Conservation (phyloP, 2,329 filamentous ascomycete species). For the Stachybotrys chlorohalonatus region DNA sequence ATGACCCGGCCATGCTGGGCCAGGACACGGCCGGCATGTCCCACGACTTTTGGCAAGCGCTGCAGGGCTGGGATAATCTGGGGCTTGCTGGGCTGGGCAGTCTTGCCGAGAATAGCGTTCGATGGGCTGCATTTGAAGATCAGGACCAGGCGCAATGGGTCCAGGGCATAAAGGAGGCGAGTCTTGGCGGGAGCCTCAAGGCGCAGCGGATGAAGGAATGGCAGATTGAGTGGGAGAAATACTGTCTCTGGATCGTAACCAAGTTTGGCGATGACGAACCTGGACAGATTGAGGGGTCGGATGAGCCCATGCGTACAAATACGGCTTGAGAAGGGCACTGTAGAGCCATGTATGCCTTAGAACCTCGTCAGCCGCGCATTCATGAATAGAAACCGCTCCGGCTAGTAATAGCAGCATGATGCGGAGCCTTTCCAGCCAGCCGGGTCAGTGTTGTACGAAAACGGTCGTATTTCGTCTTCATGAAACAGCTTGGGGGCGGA, state of each 20-base stretch:
- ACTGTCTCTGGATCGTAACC: slow-evolving; percentile 80
- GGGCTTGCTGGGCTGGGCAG: slow-evolving; percentile 79
- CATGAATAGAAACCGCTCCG: neutral
- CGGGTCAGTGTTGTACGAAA: too few species aligned
- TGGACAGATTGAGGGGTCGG: slow-evolving; percentile 8
- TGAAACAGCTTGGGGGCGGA: too few species aligned
- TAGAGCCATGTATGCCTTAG: neutral
- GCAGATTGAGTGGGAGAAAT: slow-evolving; percentile 76
- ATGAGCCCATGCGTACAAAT: neutral
- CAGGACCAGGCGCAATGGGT: slow-evolving; percentile 62
- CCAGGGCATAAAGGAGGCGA: slow-evolving; percentile 63
- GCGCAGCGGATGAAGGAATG: slow-evolving; percentile 68
- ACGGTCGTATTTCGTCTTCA: too few species aligned
- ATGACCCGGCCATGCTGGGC: slow-evolving; percentile 82
- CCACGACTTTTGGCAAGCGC: slow-evolving; percentile 88
- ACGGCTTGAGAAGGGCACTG: neutral
- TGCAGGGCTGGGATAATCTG: slow-evolving; percentile 87
- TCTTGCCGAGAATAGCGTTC: slow-evolving; percentile 84
- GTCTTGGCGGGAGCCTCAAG: slow-evolving; percentile 61
- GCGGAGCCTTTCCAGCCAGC: neutral
- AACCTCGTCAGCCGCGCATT: neutral
- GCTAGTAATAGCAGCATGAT: neutral
- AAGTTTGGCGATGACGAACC: slow-evolving; percentile 63
- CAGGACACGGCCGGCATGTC: slow-evolving; percentile 76
- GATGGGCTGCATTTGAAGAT: slow-evolving; percentile 86